Percentiles rank a stretch among this genome's conserved stretches.
These are phyloP conservation scores for Sporothrix pallida DNA, from an alignment of 2,329 filamentous ascomycete genomes.

Conservation along the genomic window DNA sequence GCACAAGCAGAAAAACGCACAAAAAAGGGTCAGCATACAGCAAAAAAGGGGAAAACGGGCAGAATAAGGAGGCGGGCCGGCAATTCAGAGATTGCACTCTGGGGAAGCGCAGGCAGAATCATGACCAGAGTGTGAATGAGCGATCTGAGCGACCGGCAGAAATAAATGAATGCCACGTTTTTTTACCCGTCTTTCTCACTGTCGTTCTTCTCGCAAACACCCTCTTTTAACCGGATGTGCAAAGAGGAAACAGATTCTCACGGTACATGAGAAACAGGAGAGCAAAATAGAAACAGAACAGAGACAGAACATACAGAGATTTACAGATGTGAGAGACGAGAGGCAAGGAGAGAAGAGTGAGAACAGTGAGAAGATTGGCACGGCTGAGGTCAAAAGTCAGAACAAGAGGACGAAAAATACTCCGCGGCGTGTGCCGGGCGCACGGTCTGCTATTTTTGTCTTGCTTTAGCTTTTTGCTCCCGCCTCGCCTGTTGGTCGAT, in stretches of 20 bases:
- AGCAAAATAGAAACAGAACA: background rate
- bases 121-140: background rate
- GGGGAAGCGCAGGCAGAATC: background rate
- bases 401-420: background rate
- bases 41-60: background rate
- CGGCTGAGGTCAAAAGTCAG: background rate
- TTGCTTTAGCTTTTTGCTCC: background rate
- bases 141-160: background rate
- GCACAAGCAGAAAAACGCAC: too few species aligned
- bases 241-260: background rate
- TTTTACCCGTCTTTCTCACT: background rate
- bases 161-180: constrained; percentile 25
- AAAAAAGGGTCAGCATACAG: background rate
- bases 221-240: constrained; percentile 13
- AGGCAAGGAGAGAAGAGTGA: background rate
- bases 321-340: too few species aligned
- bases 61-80: background rate
- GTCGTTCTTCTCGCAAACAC: background rate
- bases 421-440: background rate
- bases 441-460: constrained; percentile 9
- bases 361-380: background rate
- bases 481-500: constrained; percentile 5
- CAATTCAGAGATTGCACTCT: background rate
- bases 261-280: background rate
- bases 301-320: background rate